Conservation (phyloP, 2,329 filamentous ascomycete species). For the Colletotrichum cuscutae region DNA sequence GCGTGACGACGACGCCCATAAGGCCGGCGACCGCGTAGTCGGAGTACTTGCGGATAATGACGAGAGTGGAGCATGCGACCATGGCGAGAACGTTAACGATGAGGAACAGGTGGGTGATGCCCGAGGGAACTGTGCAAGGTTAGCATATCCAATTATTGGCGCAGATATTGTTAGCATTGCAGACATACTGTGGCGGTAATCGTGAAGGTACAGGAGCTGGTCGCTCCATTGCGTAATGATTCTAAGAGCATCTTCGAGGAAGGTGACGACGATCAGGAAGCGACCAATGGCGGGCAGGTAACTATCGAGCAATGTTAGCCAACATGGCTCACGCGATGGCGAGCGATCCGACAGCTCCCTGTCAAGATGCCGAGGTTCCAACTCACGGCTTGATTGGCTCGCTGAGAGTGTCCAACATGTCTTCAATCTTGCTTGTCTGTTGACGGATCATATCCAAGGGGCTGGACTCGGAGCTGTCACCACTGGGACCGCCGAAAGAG, state of each 20-base stretch:
- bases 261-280: conserved; percentile 97
- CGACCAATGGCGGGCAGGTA: conserved; percentile 95
- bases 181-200: conserved; percentile 89
- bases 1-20: conserved; percentile 88
- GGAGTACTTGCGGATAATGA: conserved; percentile 92
- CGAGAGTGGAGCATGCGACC: conserved; percentile 81
- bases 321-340: conserved; percentile 7
- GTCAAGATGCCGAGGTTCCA: conserved; percentile 41
- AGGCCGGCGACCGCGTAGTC: conserved; percentile 93
- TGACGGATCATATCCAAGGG: conserved; percentile 89
- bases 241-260: conserved; percentile 94
- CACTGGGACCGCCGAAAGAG: conserved; percentile 33
- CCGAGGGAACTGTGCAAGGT: conserved; percentile 75
- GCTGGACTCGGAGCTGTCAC: conserved; percentile 65
- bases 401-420: conserved; percentile 85
- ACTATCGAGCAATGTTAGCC: conserved; percentile 59
- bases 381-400: conserved; percentile 95
- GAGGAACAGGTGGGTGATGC: conserved; percentile 93
- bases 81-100: conserved; percentile 91
- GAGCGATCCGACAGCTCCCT: conserved; percentile 14
- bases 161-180: background rate
- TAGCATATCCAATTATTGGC: conserved; percentile 12
- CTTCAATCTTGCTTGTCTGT: conserved; percentile 99
- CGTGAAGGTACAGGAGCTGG: conserved; percentile 90
- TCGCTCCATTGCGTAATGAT: conserved; percentile 98